Percentiles rank a stretch among this genome's conserved stretches.
Evolutionary conservation across 257 asterid species (phyloP).

Genomic region (Solanum pimpinellifolium): DNA sequence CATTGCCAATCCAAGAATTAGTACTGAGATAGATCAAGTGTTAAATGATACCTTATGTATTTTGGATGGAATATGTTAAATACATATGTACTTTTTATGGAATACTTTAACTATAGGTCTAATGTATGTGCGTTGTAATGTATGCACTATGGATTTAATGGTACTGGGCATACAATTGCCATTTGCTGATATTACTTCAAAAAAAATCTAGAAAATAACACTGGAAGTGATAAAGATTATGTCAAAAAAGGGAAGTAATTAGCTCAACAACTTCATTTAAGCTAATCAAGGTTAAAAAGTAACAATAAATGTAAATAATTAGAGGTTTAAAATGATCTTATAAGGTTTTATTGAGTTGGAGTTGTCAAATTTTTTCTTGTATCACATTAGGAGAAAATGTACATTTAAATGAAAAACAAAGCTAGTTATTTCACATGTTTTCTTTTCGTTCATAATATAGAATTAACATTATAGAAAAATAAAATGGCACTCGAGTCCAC

Average conservation of each 20-base stretch:
- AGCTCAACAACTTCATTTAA: neutral
- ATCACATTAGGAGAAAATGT: neutral
- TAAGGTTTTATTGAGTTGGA: neutral
- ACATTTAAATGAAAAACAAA: neutral
- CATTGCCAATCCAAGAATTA: neutral
- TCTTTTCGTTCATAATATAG: neutral
- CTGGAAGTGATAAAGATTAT: neutral
- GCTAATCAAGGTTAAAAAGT: neutral
- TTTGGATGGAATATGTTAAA: neutral
- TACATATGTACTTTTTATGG: neutral
- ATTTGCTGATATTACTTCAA: neutral
- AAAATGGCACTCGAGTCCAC: neutral
- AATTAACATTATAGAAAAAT: neutral
- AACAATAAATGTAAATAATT: neutral
- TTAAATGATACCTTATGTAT: neutral
- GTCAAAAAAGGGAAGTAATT: neutral
- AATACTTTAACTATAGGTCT: neutral
- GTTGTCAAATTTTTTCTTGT: neutral
- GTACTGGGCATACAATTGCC: neutral
- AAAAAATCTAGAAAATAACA: neutral
- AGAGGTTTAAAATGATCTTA: neutral
- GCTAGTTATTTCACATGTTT: neutral
- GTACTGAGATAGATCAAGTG: neutral
- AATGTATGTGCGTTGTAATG: neutral
- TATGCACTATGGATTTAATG: neutral